Base-by-base conservation (phyloP, 139 green algal species). In the Asterochloris erici region DNA sequence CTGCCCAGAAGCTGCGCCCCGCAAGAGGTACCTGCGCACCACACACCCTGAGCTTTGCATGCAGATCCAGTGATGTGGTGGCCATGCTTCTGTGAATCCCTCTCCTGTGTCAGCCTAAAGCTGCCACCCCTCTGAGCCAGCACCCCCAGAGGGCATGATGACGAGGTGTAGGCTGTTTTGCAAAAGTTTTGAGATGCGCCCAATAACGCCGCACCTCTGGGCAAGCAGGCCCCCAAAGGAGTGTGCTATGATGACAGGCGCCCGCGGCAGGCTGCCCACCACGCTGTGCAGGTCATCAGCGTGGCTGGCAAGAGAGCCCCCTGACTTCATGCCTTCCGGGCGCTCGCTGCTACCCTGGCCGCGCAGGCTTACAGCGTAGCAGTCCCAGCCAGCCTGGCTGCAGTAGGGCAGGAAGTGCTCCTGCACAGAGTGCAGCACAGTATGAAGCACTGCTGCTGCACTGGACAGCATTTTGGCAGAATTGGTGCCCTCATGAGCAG, bases 361-460 rank as follows among this genome's bases (percentile, higher is more conserved):
- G 0, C 94, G 84, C 60, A 97, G 73, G 82, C 88, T 94, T 23
- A 97, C 61, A 0, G 94, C 93, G 68, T 92, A 93, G 68, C 77
- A 88, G 77, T 94, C 88, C 63, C 90, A 96, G 6, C 93, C 93
- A 12, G 81, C 81, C 27, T 88, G 78, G 21, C 89, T 70, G 84
- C 97, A 97, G 80, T 92, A 95, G 11, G 93, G 94, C 88, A 95
- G 78, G 82, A 96, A 97, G n/a, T 91, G 85, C 77, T 96, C 93
- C 84, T 90, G 86, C 70, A 76, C 14, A 19, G 26, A 54, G n/a
- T 54, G 24, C 23, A 61, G 23, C 70, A 76, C 14, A 54, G 24
- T 29, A 76, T 38, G 70, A 19, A 19, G 4, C 21, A 71, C 17
- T 71, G 66, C 66, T 71, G 17, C 66, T 21, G 19, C 19, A 71